Evolutionary conservation across 257 asterid genomes (phyloP).

Genomic region (Verbena officinalis): DNA sequence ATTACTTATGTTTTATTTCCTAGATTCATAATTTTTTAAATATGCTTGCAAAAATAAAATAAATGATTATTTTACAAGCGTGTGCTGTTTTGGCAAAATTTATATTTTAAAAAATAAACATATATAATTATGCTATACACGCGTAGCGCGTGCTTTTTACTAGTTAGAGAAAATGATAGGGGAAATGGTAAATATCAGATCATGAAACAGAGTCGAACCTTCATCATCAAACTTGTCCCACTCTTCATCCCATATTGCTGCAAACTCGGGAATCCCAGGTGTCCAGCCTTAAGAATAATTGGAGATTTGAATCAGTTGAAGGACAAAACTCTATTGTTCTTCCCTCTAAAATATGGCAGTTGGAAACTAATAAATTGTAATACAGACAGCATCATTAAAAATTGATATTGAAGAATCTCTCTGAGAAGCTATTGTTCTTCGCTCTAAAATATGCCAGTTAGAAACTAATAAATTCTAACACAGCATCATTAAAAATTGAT

Average conservation of each 20-base stretch:
- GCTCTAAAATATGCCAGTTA: slow-evolving; percentile 2
- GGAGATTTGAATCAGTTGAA: neutral
- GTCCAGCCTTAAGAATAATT: slow-evolving; percentile 70
- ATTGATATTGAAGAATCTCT: neutral
- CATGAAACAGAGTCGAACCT: slow-evolving; percentile 54
- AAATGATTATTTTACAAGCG: too few relatives aligned
- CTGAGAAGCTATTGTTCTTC: neutral
- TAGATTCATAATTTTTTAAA: too few relatives aligned
- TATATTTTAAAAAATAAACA: too few relatives aligned
- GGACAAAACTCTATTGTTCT: neutral
- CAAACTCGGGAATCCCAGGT: slow-evolving; percentile 88
- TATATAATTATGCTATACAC: too few relatives aligned
- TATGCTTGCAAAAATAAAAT: too few relatives aligned
- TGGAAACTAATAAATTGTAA: neutral
- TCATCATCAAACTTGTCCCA: slow-evolving; percentile 99
- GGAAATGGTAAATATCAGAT: slow-evolving; percentile 4
- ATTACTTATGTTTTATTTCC: too few relatives aligned
- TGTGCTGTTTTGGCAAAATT: too few relatives aligned
- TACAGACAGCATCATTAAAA: neutral
- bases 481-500: neutral
- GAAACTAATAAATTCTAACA: neutral
- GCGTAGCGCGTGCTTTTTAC: too few relatives aligned
- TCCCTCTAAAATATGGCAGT: slow-evolving; percentile 5
- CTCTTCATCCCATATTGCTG: slow-evolving; percentile 97
- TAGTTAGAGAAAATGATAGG: too few relatives aligned